Evolutionary conservation across 2,329 filamentous ascomycete species (phyloP), one percentile per base, ranked within the genome.

Genomic region (Phyllosticta capitalensis): DNA sequence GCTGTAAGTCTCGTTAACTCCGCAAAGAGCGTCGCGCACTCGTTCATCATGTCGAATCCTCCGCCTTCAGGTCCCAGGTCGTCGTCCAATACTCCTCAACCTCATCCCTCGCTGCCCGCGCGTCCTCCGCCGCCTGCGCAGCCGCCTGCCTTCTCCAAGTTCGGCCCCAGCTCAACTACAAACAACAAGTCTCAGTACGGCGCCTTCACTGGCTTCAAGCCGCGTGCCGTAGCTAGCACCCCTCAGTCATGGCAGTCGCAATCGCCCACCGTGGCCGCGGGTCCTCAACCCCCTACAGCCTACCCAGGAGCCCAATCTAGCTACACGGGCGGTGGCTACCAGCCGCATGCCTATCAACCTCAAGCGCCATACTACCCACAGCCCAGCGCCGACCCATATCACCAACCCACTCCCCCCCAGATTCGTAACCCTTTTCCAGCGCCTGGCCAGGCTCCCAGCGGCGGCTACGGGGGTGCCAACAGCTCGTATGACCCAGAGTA

Each of bases 391-490:
- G 77, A 79, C 63, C 74, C 61, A 12, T 69, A 77, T 56, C 64
- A 76, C 65, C 63, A 72, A 55, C 62, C 76, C 65, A 68, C 76
- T 53, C 74, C 84, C 10, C 87, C 88, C 10, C 84, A 88, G 65
- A 92, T 92, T 64, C 81, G 83, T 62, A 95, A 95, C 70, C 89
- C 92, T 0, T 96, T 95, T 69, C 86, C 86, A 10, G 79, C 81
- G 14, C 86, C 87, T 21, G 79, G 78, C 62, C 74, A 77, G 65
- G 17, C 17, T n/a, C 54, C 48, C 17, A 62, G 69, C 67, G 65
- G 64, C 65, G 66, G 71, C 68, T 64, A 70, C 64, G 65, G 68
- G 55, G 67, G 63, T 63, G 61, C 71, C 67, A 62, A 74, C 71
- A 69, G 68, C 28, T 74, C 72, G 30, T 72, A 82, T 56, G 84